Conservation (phyloP, 768 basidiomycete genomes). For the Hericium alpestre region DNA sequence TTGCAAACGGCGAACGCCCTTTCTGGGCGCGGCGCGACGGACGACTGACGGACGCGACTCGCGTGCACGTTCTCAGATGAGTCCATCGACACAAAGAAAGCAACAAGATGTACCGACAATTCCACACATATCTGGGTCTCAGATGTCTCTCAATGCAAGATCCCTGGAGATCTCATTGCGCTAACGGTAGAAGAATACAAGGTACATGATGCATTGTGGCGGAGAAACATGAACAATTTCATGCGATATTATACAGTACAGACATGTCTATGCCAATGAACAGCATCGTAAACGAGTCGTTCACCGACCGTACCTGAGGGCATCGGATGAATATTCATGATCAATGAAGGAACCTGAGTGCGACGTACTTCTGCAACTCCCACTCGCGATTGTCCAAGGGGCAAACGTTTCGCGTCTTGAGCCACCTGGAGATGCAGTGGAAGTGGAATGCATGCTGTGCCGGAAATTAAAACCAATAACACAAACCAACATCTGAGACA, state of each 20-base stretch:
- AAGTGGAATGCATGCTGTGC: slow-evolving; percentile 96
- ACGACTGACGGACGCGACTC: no score
- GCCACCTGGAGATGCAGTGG: slow-evolving; percentile 98
- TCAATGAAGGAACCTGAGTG: slow-evolving; percentile 5
- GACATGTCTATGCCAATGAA: not conserved
- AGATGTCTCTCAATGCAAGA: no score
- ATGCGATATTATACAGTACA: not conserved
- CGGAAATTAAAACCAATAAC: not conserved
- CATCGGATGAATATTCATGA: not conserved
- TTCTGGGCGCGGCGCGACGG: no score
- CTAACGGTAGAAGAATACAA: no score
- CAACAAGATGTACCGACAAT: no score
- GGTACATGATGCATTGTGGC: not conserved
- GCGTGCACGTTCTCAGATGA: no score
- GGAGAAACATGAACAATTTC: not conserved
- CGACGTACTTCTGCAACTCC: slow-evolving; percentile 85
- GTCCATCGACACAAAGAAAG: no score
- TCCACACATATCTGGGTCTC: no score
- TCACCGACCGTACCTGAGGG: slow-evolving; percentile 31
- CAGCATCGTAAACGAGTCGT: slow-evolving; percentile 1
- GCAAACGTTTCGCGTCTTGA: slow-evolving; percentile 95
- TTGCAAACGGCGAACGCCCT: no score
- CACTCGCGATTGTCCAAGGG: slow-evolving; percentile 93
- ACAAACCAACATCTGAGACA: slow-evolving; percentile 15
- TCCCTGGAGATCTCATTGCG: no score